These are phyloP conservation scores for Gnomoniopsis smithogilvyi DNA, from an alignment of 2,329 filamentous ascomycete species.

Conservation along the genomic window DNA sequence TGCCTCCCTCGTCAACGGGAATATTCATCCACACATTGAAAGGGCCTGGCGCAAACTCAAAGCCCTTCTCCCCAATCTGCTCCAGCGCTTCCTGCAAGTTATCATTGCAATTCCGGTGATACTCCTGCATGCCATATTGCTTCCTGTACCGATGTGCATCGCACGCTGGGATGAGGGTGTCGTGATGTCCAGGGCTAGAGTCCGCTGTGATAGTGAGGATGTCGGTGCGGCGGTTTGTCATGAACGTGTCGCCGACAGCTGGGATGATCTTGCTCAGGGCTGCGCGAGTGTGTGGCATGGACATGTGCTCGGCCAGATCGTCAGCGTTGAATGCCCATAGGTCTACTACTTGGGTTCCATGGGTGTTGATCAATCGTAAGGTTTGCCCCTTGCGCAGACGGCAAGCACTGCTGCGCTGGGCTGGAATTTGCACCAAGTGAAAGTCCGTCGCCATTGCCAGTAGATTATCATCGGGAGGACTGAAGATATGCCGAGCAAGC, in stretches of 20 bases:
- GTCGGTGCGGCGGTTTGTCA: not conserved
- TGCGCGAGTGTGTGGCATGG: not conserved
- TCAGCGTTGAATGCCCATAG: not conserved
- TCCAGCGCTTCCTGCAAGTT: not conserved
- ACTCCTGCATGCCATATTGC: not conserved
- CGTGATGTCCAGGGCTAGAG: not conserved
- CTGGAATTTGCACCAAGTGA: not conserved
- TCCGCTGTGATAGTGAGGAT: not conserved
- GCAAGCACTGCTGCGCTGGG: not conserved
- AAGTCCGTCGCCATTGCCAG: not conserved
- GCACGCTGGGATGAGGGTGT: not conserved
- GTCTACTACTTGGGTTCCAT: not conserved
- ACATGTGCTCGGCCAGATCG: not conserved
- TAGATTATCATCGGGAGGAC: too few relatives aligned
- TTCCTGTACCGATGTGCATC: not conserved
- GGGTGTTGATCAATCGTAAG: not conserved
- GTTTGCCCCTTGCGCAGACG: not conserved
- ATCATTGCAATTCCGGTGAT: not conserved
- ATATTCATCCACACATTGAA: not conserved
- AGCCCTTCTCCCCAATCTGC: not conserved
- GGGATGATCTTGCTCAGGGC: not conserved
- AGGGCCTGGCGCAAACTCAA: not conserved
- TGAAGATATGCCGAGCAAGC: too few relatives aligned
- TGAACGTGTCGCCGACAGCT: not conserved
- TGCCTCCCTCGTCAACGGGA: not conserved